Percentiles rank a stretch among this genome's conserved stretches.
Conservation (phyloP, 345 rosid genomes). For the Linum usitatissimum region DNA sequence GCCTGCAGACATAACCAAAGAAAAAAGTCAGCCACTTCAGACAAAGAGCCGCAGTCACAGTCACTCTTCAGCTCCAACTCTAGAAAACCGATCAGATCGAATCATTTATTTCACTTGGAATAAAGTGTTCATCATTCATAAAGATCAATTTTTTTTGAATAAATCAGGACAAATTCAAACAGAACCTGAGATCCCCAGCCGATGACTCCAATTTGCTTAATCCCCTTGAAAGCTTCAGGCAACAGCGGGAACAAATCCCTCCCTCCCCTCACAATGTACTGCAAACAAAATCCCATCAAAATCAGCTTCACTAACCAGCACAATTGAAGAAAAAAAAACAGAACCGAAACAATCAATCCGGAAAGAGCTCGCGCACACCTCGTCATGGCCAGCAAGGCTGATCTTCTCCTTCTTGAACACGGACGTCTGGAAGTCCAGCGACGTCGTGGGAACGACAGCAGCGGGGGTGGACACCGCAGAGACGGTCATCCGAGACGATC, state of each 20-base stretch:
- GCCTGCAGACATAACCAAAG: constrained; percentile 28
- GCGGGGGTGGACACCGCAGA: not conserved
- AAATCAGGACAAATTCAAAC: not conserved
- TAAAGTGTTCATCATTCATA: too few relatives aligned
- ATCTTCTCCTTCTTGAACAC: constrained; percentile 11
- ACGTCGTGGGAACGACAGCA: not conserved
- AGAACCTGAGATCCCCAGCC: constrained; percentile 95
- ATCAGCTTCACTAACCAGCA: not conserved
- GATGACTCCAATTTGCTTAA: constrained; percentile 86
- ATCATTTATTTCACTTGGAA: too few relatives aligned
- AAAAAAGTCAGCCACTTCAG: not conserved
- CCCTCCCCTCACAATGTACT: constrained; percentile 97
- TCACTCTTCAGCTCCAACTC: too few relatives aligned
- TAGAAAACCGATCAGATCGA: too few relatives aligned
- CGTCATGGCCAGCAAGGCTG: constrained; percentile 10
- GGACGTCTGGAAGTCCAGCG: constrained; percentile 10
- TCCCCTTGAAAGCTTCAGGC: constrained; percentile 76
- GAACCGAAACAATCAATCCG: not conserved
- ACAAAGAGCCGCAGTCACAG: not conserved
- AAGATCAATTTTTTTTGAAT: too few relatives aligned
- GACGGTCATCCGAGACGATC: not conserved
- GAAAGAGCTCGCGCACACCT: not conserved
- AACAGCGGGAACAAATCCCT: constrained; percentile 75
- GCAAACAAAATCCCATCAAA: not conserved
- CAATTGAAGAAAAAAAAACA: not conserved